phyloP scores from a whole-genome alignment of 176 grass and related monocot genomes.

The Dactylis glomerata region DNA sequence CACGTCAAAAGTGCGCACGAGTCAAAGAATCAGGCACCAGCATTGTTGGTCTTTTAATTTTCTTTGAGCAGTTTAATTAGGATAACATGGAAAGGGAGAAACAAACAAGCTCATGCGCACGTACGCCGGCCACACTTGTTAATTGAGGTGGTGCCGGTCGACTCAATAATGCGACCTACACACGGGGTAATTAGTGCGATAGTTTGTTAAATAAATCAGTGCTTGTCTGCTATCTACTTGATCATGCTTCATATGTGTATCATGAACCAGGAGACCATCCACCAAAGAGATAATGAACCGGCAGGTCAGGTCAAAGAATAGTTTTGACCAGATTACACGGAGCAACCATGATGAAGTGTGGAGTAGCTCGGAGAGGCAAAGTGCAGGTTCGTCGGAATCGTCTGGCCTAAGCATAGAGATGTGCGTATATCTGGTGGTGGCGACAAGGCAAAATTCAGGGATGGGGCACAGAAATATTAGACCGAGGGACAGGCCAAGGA shows the following conservation, averaged over 20 bases:
- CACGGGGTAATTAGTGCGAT: background rate
- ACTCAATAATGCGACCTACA: background rate
- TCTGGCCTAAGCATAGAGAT: background rate
- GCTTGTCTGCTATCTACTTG: slow-evolving; percentile 14
- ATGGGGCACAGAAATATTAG: background rate
- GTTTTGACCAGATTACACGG: background rate
- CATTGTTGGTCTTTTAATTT: background rate
- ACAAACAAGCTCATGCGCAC: slow-evolving; percentile 25
- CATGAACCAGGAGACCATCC: background rate
- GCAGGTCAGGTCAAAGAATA: background rate
- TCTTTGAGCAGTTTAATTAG: background rate
- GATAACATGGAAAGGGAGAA: background rate
- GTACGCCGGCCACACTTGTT: slow-evolving; percentile 19
- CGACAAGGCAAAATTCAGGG: too few species aligned
- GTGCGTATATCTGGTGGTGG: too few species aligned
- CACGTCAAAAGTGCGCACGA: background rate
- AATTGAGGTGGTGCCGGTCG: background rate
- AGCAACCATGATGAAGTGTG: background rate
- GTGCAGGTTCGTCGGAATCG: background rate
- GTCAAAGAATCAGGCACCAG: background rate
- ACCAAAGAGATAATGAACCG: background rate
- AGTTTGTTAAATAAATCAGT: background rate
- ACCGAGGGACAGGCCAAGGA: background rate
- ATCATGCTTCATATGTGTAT: background rate
- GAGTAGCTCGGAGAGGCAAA: slow-evolving; percentile 4